These are phyloP conservation scores for Climacium dendroides DNA, from an alignment of 225 moss, liverwort and hornwort genomes.

Conservation along the genomic window DNA sequence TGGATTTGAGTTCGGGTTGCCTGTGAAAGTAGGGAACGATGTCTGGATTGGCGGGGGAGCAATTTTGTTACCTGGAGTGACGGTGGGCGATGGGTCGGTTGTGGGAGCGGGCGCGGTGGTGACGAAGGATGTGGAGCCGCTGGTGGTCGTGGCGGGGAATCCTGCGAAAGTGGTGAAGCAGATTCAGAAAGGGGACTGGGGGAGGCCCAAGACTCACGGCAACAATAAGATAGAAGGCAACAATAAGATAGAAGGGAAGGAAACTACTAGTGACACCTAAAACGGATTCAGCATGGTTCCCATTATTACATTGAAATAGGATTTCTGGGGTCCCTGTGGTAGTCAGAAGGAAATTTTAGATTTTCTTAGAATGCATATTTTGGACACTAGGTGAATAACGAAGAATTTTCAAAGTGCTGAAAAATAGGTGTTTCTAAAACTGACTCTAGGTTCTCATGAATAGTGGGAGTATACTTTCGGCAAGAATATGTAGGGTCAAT, in stretches of 20 bases:
- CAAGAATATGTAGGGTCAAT: rapidly evolving
- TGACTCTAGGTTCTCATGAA: rapidly evolving
- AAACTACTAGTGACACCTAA: too few species aligned
- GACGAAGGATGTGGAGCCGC: conserved; percentile 51
- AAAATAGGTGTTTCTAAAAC: not conserved
- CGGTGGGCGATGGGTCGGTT: conserved; percentile 56
- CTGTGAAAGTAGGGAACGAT: conserved; percentile 53
- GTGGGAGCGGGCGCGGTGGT: conserved; percentile 83
- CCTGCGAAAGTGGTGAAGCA: conserved; percentile 58
- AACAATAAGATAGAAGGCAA: too few species aligned
- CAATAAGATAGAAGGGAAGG: too few species aligned
- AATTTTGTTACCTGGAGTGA: conserved; percentile 65
- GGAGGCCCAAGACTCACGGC: not conserved
- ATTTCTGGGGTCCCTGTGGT: too few species aligned
- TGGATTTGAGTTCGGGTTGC: conserved; percentile 18
- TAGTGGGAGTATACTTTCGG: not conserved
- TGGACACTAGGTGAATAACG: not conserved
- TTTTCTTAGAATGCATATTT: not conserved
- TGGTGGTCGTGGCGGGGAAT: conserved; percentile 65
- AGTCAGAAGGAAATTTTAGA: not conserved
- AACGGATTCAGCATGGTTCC: too few species aligned
- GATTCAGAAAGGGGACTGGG: conserved; percentile 26
- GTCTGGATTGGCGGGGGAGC: conserved; percentile 78
- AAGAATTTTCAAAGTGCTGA: not conserved
- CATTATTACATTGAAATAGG: too few species aligned